phyloP scores from a whole-genome alignment of 768 basidiomycete species.

The Saitozyma podzolica region DNA sequence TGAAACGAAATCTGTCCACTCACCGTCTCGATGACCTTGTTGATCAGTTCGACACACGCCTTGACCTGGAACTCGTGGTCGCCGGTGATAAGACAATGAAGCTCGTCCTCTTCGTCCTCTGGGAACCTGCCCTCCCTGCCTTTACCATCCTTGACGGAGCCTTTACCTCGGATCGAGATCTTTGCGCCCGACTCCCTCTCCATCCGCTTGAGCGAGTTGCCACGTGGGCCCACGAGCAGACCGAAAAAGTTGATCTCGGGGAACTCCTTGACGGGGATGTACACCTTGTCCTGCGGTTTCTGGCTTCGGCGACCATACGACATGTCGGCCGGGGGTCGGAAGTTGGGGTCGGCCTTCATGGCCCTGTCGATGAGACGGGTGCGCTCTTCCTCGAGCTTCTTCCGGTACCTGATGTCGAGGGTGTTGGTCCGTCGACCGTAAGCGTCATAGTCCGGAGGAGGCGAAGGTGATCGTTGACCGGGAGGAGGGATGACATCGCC shows the following conservation, averaged over 20 bases:
- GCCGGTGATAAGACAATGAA: conserved; percentile 94
- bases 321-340: conserved; percentile 95
- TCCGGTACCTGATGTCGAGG: conserved; percentile 95
- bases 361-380: conserved; percentile 90
- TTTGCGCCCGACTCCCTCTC: conserved; percentile 96
- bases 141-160: conserved; percentile 98
- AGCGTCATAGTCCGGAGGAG: conserved; percentile 93
- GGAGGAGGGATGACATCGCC: conserved; percentile 97
- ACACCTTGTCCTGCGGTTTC: conserved; percentile 94
- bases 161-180: conserved; percentile 97
- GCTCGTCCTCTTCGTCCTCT: conserved; percentile 96
- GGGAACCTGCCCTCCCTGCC: conserved; percentile 90
- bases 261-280: conserved; percentile 99
- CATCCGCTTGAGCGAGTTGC: conserved; percentile 99
- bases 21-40: conserved; percentile 96
- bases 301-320: conserved; percentile 77
- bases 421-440: conserved; percentile 98
- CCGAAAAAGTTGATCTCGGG: conserved; percentile 99
- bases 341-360: conserved; percentile 96
- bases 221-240: conserved; percentile 93
- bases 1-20: conserved; percentile 44
- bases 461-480: conserved; percentile 89
- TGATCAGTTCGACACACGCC: conserved; percentile 90
- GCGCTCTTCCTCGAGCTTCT: conserved; percentile 68
- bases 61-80: conserved; percentile 90